Percentiles rank a stretch among this genome's conserved stretches.
phyloP scores from a whole-genome alignment of 257 asterid genomes.

The Fraxinus pennsylvanica region DNA sequence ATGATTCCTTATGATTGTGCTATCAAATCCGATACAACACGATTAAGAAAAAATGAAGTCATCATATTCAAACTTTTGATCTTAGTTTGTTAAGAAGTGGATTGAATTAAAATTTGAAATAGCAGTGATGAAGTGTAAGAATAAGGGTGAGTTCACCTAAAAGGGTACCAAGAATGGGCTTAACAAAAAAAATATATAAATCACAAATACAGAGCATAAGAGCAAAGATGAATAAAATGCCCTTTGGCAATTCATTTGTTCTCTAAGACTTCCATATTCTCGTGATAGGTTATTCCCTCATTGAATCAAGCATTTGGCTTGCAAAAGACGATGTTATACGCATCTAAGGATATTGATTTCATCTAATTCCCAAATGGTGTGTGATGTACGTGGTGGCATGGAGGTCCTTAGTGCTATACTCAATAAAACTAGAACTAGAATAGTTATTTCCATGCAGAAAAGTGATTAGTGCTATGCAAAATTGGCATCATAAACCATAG shows the following conservation, averaged over 20 bases:
- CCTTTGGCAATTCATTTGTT: background rate
- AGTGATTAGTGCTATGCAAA: background rate
- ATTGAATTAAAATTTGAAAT: background rate
- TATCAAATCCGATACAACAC: background rate
- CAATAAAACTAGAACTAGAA: background rate
- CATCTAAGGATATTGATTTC: background rate
- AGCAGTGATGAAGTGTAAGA: background rate
- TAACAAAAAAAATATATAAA: no score
- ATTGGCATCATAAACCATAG: background rate
- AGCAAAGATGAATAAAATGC: background rate
- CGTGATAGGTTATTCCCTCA: background rate
- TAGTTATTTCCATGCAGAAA: background rate
- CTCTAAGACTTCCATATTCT: background rate
- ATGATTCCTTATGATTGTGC: background rate
- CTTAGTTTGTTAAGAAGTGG: background rate
- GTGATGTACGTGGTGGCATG: background rate
- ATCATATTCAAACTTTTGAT: background rate
- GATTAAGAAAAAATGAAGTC: background rate
- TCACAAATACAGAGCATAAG: background rate
- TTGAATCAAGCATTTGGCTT: background rate
- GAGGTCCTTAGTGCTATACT: background rate
- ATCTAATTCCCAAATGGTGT: background rate
- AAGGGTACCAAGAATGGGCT: background rate
- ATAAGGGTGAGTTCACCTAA: background rate
- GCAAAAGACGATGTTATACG: background rate